Evolutionary conservation across 2,329 filamentous ascomycete genomes (phyloP).

Genomic region (Helotiales sp.): DNA sequence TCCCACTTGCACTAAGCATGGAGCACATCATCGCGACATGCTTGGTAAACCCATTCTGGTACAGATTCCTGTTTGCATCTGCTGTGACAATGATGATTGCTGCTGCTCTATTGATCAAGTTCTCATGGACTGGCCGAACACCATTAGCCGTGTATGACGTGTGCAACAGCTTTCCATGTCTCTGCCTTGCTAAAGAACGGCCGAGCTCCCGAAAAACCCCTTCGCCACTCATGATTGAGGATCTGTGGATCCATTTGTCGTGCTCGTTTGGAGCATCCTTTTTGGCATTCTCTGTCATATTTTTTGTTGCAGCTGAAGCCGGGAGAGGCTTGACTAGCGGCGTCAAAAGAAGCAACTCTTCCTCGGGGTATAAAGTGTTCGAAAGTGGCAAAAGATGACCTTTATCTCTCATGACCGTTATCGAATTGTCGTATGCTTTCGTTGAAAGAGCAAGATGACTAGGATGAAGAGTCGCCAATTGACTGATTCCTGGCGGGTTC

Average conservation of each 20-base stretch:
- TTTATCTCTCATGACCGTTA: conserved; percentile 89
- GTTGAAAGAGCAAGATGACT: conserved; percentile 79
- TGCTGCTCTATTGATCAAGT: conserved; percentile 83
- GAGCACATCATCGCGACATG: conserved; percentile 96
- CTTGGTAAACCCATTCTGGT: conserved; percentile 93
- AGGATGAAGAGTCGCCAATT: conserved; percentile 79
- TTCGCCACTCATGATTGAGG: conserved; percentile 83
- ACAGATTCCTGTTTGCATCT: conserved; percentile 90
- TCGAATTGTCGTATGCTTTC: conserved; percentile 86
- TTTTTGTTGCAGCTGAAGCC: conserved; percentile 79
- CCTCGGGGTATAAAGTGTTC: conserved; percentile 76
- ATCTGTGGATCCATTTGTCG: conserved; percentile 57
- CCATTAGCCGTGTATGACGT: conserved; percentile 96
- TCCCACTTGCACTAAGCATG: conserved; percentile 71
- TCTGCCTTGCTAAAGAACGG: conserved; percentile 79
- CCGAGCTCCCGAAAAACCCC: conserved; percentile 90
- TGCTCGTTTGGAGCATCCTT: conserved; percentile 41
- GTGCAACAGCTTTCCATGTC: conserved; percentile 84
- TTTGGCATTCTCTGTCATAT: conserved; percentile 56
- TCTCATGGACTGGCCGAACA: conserved; percentile 88
- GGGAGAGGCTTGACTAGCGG: conserved; percentile 90
- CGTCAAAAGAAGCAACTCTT: conserved; percentile 86
- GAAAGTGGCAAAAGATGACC: conserved; percentile 81
- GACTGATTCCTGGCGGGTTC: conserved; percentile 77
- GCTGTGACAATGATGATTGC: conserved; percentile 90